Percentiles rank a stretch among this genome's conserved stretches.
Conservation (phyloP, 148 eudicot species). For the Heliamphora exappendiculata region DNA sequence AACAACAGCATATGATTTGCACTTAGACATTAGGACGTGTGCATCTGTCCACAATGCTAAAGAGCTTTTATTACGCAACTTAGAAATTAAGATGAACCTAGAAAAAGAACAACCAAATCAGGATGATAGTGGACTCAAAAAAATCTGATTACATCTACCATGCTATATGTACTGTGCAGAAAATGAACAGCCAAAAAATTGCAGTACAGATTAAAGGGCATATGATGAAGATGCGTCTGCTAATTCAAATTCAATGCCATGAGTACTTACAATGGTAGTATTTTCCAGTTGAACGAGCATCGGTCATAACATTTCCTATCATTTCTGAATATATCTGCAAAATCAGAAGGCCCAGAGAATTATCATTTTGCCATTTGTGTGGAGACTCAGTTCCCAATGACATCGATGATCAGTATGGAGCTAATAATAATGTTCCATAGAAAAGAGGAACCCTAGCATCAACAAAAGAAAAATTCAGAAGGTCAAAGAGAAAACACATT, state of each 20-base stretch:
- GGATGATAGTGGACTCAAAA: background rate
- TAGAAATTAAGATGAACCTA: background rate
- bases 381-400: background rate
- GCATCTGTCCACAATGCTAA: background rate
- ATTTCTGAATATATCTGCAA: constrained; percentile 91
- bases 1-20: background rate
- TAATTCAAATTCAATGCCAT: background rate
- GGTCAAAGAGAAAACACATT: background rate
- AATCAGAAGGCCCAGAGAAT: background rate
- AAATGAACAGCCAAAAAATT: background rate
- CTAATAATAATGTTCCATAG: background rate
- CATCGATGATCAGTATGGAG: background rate
- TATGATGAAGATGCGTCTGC: background rate
- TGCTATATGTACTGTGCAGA: background rate
- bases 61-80: background rate
- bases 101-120: background rate
- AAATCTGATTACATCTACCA: background rate
- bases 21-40: background rate
- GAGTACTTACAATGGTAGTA: constrained; percentile 88
- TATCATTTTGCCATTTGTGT: background rate
- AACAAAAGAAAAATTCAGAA: background rate
- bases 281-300: constrained; percentile 99
- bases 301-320: constrained; percentile 99
- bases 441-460: background rate
- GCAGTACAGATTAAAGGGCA: background rate